Percentiles rank a stretch among this genome's conserved stretches.
phyloP scores from a whole-genome alignment of 225 moss, liverwort and hornwort genomes.

The Asterella californica region DNA sequence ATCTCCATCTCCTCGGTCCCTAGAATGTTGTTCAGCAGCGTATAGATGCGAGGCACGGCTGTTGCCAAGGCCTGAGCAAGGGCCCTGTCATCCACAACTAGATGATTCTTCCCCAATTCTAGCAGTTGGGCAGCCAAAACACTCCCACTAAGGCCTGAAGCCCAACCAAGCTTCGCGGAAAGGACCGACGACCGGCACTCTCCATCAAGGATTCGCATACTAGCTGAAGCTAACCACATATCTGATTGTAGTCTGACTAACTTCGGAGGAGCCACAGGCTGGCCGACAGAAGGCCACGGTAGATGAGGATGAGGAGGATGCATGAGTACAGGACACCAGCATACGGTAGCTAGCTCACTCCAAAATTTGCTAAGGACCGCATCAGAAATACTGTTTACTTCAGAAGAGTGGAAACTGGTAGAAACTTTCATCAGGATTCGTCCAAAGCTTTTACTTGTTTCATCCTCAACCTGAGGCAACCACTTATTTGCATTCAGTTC shows the following conservation, averaged over 20 bases:
- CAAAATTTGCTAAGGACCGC: slow-evolving; percentile 55
- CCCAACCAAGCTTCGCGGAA: slow-evolving; percentile 69
- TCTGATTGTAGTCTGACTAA: slow-evolving; percentile 66
- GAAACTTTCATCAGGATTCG: slow-evolving; percentile 67
- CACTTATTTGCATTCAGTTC: slow-evolving; percentile 72
- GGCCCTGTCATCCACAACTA: slow-evolving; percentile 57
- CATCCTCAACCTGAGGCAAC: slow-evolving; percentile 53
- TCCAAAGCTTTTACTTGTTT: slow-evolving; percentile 52
- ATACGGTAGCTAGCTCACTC: slow-evolving; percentile 64
- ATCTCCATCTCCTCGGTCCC: slow-evolving; percentile 81
- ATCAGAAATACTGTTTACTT: slow-evolving; percentile 39
- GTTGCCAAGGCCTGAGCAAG: slow-evolving; percentile 75
- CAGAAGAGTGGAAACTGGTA: slow-evolving; percentile 55
- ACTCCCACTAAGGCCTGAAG: slow-evolving; percentile 58
- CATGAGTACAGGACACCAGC: slow-evolving; percentile 86
- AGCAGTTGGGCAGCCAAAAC: slow-evolving; percentile 81
- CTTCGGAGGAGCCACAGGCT: slow-evolving; percentile 78
- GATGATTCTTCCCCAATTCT: slow-evolving; percentile 76
- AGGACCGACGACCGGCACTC: slow-evolving; percentile 77
- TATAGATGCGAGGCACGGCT: slow-evolving; percentile 78
- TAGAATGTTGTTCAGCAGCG: slow-evolving; percentile 64
- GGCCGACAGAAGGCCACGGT: slow-evolving; percentile 76
- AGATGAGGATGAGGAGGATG: slow-evolving; percentile 67
- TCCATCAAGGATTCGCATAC: slow-evolving; percentile 84
- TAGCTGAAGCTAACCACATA: slow-evolving; percentile 82